Evolutionary conservation across 306 rosid genomes (phyloP).

Genomic region (Prunus armeniaca): DNA sequence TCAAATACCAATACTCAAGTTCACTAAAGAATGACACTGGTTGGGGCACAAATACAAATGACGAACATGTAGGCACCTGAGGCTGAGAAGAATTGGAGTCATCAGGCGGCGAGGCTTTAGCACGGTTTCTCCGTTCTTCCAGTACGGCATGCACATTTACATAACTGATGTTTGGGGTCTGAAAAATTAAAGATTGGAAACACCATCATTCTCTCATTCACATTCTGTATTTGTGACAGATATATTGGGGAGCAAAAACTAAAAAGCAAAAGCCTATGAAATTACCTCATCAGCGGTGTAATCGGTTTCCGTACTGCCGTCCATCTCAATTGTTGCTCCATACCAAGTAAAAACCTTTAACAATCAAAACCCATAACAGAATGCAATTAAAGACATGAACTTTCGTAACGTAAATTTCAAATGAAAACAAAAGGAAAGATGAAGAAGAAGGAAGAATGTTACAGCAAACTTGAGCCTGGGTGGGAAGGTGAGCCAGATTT

Average conservation of each 20-base stretch:
- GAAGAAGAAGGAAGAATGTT: not conserved
- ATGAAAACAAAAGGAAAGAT: not conserved
- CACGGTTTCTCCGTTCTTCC: slow-evolving; percentile 81
- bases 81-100: slow-evolving; percentile 58
- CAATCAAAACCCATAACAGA: not conserved
- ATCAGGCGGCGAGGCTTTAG: slow-evolving; percentile 56
- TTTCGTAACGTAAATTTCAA: not conserved
- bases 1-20: not conserved
- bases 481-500: slow-evolving; percentile 85
- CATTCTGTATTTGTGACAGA: slow-evolving; percentile 9
- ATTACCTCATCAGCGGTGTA: slow-evolving; percentile 90
- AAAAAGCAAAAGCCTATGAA: not conserved
- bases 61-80: slow-evolving; percentile 1
- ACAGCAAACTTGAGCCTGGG: slow-evolving; percentile 88
- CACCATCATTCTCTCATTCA: not conserved
- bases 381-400: not conserved
- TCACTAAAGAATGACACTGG: not conserved
- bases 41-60: not conserved
- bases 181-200: slow-evolving; percentile 16
- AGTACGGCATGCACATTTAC: slow-evolving; percentile 90
- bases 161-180: slow-evolving; percentile 94
- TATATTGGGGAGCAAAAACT: not conserved
- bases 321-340: slow-evolving; percentile 94
- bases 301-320: slow-evolving; percentile 82
- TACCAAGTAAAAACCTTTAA: slow-evolving; percentile 78